phyloP scores from a whole-genome alignment of 2,329 filamentous ascomycete species.

The Aspergillus luchuensis region DNA sequence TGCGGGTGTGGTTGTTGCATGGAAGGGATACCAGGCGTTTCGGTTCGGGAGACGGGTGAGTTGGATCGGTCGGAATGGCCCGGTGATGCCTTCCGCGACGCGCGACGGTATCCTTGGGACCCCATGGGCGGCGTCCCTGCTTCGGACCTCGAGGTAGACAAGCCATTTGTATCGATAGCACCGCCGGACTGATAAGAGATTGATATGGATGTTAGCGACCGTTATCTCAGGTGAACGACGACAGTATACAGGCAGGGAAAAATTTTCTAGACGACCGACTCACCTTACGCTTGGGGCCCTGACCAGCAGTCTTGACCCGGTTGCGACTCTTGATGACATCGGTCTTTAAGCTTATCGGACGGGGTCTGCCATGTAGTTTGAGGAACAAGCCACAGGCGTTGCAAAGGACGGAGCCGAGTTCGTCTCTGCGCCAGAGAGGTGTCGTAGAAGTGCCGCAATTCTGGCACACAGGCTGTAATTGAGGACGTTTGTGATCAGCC shows the following conservation, averaged over 20 bases:
- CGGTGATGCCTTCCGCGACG: constrained; percentile 71
- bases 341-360: constrained; percentile 95
- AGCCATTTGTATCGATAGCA: constrained; percentile 57
- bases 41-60: constrained; percentile 76
- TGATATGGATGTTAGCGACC: constrained; percentile 26
- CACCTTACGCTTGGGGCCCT: constrained; percentile 84
- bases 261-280: constrained; percentile 31
- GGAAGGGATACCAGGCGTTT: constrained; percentile 67
- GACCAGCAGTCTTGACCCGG: constrained; percentile 84
- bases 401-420: constrained; percentile 92
- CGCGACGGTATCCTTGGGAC: constrained; percentile 61
- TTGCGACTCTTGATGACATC: constrained; percentile 99
- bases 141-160: constrained; percentile 59
- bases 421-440: constrained; percentile 95
- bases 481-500: constrained; percentile 56
- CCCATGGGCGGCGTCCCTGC: constrained; percentile 59
- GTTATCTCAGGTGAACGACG: constrained; percentile 22
- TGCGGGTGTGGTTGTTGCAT: constrained; percentile 54
- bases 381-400: constrained; percentile 97
- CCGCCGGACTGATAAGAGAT: constrained; percentile 42
- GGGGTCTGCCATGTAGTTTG: constrained; percentile 89
- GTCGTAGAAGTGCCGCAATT: constrained; percentile 96
- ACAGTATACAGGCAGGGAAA: constrained; percentile 18
- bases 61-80: constrained; percentile 73
- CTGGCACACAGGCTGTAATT: constrained; percentile 89